phyloP scores from a whole-genome alignment of 1,284 basidiomycete species.

The Fomes fomentarius region DNA sequence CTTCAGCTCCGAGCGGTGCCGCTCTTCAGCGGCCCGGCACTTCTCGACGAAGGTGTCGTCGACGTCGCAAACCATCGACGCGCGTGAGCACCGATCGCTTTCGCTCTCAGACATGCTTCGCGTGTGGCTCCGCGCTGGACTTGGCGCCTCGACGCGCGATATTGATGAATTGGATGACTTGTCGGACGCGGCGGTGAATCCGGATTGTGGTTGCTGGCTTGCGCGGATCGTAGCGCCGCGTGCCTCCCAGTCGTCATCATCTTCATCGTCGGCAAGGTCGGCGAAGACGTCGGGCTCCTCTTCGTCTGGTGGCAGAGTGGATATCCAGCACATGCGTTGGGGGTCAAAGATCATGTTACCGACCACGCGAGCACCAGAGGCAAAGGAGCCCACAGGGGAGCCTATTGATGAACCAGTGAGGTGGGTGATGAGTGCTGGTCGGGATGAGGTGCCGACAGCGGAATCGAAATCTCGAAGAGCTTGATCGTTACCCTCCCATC shows the following conservation, averaged over 20 bases:
- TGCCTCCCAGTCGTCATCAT: constrained; percentile 70
- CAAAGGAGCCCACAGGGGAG: constrained; percentile 78
- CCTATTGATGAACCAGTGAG: constrained; percentile 81
- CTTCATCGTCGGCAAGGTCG: constrained; percentile 86
- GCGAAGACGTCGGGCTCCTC: constrained; percentile 94
- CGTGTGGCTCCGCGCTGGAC: constrained; percentile 65
- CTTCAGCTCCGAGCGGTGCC: constrained; percentile 81
- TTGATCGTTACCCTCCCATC: constrained; percentile 97
- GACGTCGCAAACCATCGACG: constrained; percentile 73
- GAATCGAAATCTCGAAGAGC: constrained; percentile 89
- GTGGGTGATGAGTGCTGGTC: constrained; percentile 96
- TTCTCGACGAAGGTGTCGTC: constrained; percentile 72
- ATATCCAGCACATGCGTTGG: constrained; percentile 92
- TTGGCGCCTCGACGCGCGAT: constrained; percentile 39
- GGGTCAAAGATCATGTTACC: constrained; percentile 99
- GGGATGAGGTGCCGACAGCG: constrained; percentile 77
- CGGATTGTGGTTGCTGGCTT: constrained; percentile 43
- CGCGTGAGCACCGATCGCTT: constrained; percentile 75
- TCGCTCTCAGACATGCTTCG: constrained; percentile 72
- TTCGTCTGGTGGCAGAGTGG: constrained; percentile 80
- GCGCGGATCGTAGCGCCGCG: constrained; percentile 81
- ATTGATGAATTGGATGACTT: constrained; percentile 34
- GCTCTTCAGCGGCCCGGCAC: constrained; percentile 76
- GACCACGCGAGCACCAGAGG: constrained; percentile 81
- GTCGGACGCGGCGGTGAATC: constrained; percentile 37